Percentiles rank a stretch among this genome's conserved stretches.
phyloP scores from a whole-genome alignment of 2,329 filamentous ascomycete species.

The Colletotrichum simmondsii region DNA sequence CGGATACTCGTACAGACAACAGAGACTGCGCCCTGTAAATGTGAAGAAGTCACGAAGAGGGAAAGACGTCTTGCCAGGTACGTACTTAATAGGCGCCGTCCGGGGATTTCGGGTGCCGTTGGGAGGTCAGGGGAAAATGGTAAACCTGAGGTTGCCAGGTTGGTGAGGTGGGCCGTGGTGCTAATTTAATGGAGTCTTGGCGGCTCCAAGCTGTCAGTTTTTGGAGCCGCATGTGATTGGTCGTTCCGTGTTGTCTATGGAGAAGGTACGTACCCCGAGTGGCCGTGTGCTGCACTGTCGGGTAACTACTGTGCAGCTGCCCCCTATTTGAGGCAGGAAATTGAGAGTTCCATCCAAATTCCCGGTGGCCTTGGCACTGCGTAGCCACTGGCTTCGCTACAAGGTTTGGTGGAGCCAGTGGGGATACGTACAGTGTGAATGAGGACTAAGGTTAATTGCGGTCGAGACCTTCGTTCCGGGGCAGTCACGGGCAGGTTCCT shows the following conservation, averaged over 20 bases:
- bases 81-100: not conserved
- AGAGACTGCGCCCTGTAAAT: not conserved
- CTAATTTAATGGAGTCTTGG: constrained; percentile 32
- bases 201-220: not conserved
- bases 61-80: not conserved
- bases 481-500: too few relatives aligned
- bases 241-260: not conserved
- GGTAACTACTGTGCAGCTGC: not conserved
- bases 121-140: not conserved
- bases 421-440: constrained; percentile 11
- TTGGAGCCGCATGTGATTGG: not conserved
- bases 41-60: not conserved
- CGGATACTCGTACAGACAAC: not conserved
- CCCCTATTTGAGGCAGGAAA: constrained; percentile 24
- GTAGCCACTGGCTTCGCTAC: constrained; percentile 6
- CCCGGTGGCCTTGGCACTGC: constrained; percentile 23
- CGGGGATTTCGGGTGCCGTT: not conserved
- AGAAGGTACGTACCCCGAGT: too few relatives aligned
- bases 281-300: not conserved
- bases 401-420: not conserved
- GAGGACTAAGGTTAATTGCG: not conserved
- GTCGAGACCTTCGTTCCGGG: not conserved
- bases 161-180: not conserved
- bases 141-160: not conserved
- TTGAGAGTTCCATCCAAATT: constrained; percentile 29